A percentile compares a stretch with the other conserved stretches of the same genome.
Conservation (phyloP, 139 green algal genomes). For the Yamagishiella unicocca region DNA sequence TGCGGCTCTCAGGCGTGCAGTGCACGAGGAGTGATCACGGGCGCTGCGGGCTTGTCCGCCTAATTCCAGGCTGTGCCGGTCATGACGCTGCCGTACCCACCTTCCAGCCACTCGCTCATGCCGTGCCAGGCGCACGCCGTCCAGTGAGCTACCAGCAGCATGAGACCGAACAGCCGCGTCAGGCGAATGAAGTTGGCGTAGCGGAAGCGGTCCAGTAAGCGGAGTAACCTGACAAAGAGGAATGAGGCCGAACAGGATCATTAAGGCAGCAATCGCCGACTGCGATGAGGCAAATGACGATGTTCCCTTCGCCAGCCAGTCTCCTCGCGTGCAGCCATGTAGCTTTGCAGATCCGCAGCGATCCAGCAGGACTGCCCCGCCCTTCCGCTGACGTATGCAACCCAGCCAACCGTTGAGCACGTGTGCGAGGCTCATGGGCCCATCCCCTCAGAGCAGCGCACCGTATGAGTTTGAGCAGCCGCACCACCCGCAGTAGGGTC, state of each 20-base stretch:
- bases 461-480: not conserved
- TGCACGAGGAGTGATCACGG: not conserved
- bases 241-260: not conserved
- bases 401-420: too few species aligned
- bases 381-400: too few species aligned
- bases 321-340: too few species aligned
- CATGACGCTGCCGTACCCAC: not conserved
- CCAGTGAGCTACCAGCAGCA: slow-evolving; percentile 63
- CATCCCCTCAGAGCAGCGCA: not conserved
- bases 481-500: not conserved
- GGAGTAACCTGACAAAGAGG: slow-evolving; percentile 38
- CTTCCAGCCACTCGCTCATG: slow-evolving; percentile 34
- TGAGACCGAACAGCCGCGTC: slow-evolving; percentile 57
- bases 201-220: slow-evolving; percentile 59
- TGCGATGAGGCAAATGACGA: too few species aligned
- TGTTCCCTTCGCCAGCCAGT: too few species aligned
- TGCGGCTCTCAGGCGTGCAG: not conserved
- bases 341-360: too few species aligned
- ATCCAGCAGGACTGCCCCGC: too few species aligned
- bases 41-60: not conserved
- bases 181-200: slow-evolving; percentile 61
- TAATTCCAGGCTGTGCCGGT: not conserved
- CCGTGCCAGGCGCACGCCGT: slow-evolving; percentile 60
- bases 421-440: too few species aligned
- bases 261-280: too few species aligned